Percentiles rank a stretch among this genome's conserved stretches.
These are phyloP conservation scores for Leccinum variicolor DNA, from an alignment of 768 basidiomycete genomes.

Conservation along the genomic window DNA sequence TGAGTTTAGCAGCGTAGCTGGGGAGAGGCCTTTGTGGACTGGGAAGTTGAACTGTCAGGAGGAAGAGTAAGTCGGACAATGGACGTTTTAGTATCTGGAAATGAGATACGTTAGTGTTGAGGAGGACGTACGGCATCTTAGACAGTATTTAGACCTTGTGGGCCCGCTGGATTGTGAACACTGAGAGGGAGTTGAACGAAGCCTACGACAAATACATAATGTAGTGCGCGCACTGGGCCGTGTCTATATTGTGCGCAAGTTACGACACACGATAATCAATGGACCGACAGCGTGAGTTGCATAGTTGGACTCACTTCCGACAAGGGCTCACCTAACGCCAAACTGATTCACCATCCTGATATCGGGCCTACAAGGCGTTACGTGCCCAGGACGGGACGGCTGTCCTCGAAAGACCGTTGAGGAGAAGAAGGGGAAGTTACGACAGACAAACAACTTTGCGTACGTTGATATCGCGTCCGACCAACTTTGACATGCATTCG, in stretches of 20 bases:
- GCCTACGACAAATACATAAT: background rate
- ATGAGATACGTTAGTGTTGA: background rate
- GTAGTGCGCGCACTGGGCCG: constrained; percentile 36
- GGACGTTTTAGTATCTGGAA: too few species aligned
- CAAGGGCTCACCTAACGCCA: constrained; percentile 39
- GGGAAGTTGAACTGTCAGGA: background rate
- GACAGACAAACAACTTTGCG: constrained; percentile 19
- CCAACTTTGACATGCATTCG: constrained; percentile 26
- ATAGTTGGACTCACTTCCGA: constrained; percentile 36
- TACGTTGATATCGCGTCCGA: constrained; percentile 29
- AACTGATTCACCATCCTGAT: constrained; percentile 46
- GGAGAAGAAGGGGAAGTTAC: too few species aligned
- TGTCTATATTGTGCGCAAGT: constrained; percentile 31
- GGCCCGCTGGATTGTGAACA: constrained; percentile 21
- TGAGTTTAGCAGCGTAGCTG: too few species aligned
- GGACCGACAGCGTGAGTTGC: background rate
- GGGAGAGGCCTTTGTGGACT: too few species aligned
- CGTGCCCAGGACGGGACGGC: background rate
- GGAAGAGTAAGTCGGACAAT: too few species aligned
- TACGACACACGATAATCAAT: background rate
- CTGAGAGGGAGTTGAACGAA: background rate
- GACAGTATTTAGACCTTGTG: constrained; percentile 37
- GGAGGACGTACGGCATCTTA: constrained; percentile 35
- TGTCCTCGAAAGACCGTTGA: too few species aligned
- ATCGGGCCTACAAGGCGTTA: constrained; percentile 34